These are phyloP conservation scores for Lachnellula arida DNA, from an alignment of 2,329 filamentous ascomycete genomes.

Conservation along the genomic window DNA sequence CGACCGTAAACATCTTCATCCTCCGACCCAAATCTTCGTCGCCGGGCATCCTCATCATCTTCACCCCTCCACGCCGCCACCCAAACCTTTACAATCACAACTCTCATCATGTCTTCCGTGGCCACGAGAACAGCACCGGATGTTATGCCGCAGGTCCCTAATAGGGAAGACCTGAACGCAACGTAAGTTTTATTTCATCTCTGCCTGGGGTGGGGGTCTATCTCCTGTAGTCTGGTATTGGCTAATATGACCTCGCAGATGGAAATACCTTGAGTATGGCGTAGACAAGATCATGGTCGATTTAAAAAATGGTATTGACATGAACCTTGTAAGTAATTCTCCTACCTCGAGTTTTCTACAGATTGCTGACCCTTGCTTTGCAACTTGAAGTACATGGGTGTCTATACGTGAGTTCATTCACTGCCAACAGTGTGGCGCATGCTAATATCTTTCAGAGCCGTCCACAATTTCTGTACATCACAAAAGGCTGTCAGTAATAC, in stretches of 20 bases:
- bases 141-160: conserved; percentile 53
- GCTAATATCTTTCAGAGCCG: conserved; percentile 57
- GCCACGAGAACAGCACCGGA: conserved; percentile 10
- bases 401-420: conserved; percentile 68
- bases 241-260: conserved; percentile 49
- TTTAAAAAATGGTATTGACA: conserved; percentile 86
- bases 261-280: conserved; percentile 82
- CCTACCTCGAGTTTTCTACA: not conserved
- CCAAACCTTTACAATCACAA: not conserved
- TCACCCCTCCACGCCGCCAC: conserved; percentile 2
- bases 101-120: conserved; percentile 14
- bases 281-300: conserved; percentile 93
- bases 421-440: conserved; percentile 2
- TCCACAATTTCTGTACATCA: conserved; percentile 98
- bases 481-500: conserved; percentile 78
- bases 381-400: conserved; percentile 73
- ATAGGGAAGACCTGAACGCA: conserved; percentile 57
- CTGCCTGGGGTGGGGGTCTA: not conserved
- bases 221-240: not conserved
- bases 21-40: not conserved
- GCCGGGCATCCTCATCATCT: not conserved
- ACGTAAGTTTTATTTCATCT: conserved; percentile 45
- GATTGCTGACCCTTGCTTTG: conserved; percentile 5
- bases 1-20: not conserved
- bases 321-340: conserved; percentile 64